Evolutionary conservation across 306 rosid species (phyloP).

Genomic region (Alnus glutinosa): DNA sequence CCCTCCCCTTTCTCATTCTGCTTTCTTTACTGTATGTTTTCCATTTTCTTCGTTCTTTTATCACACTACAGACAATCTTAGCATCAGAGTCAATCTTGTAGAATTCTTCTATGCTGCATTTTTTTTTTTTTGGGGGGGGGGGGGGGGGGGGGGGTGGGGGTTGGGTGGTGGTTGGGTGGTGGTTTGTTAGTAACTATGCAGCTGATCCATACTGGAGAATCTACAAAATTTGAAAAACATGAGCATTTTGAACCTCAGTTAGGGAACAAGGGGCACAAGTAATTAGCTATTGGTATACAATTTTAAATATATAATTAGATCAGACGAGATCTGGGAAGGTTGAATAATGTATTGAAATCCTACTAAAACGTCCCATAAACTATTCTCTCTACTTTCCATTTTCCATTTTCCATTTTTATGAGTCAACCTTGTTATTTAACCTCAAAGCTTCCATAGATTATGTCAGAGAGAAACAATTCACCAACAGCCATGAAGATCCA

Average conservation of each 20-base stretch:
- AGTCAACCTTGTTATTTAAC: neutral
- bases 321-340: neutral
- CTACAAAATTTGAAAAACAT: neutral
- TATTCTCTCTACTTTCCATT: neutral
- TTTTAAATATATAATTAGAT: neutral
- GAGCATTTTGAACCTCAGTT: neutral
- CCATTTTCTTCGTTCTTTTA: neutral
- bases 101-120: neutral
- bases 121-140: neutral
- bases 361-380: neutral
- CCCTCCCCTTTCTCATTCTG: neutral
- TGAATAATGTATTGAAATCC: neutral
- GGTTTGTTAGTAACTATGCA: neutral
- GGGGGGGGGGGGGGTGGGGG: no score
- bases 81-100: neutral
- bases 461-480: neutral
- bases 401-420: neutral
- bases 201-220: neutral
- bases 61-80: neutral
- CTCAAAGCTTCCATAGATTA: neutral
- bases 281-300: neutral
- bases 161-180: no score
- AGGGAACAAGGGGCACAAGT: neutral
- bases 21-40: neutral
- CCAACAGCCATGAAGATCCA: neutral